A percentile compares a stretch with the other conserved stretches of the same genome.
Conservation (phyloP, 805 yeast species). For the Scheffersomyces spartinae region DNA sequence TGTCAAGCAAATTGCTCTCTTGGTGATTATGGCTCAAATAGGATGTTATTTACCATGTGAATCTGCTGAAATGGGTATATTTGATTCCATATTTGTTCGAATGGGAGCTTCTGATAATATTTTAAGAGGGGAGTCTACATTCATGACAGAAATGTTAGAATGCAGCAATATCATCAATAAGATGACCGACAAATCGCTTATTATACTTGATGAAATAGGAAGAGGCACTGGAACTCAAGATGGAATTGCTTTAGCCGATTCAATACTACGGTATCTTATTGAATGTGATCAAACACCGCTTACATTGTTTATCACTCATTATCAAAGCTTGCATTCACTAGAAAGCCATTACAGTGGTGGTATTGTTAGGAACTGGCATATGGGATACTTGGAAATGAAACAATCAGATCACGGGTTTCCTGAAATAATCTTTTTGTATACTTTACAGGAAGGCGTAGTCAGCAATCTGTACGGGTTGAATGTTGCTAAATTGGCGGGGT, state of each 20-base stretch:
- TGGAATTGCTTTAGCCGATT: slow-evolving; percentile 72
- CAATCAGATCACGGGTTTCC: slow-evolving; percentile 19
- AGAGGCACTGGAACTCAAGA: slow-evolving; percentile 74
- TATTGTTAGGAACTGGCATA: slow-evolving; percentile 49
- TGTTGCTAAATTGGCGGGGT: slow-evolving; percentile 67
- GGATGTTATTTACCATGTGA: slow-evolving; percentile 71
- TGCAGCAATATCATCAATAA: slow-evolving; percentile 43
- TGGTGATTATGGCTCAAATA: slow-evolving; percentile 62
- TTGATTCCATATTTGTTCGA: slow-evolving; percentile 69
- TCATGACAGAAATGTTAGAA: slow-evolving; percentile 66
- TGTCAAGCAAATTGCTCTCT: slow-evolving; percentile 62
- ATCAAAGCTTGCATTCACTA: slow-evolving; percentile 50
- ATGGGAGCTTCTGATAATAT: slow-evolving; percentile 83
- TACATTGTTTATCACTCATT: slow-evolving; percentile 77
- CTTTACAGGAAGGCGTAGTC: slow-evolving; percentile 24
- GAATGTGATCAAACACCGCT: slow-evolving; percentile 32
- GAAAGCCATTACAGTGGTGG: slow-evolving; percentile 23
- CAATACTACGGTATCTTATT: slow-evolving; percentile 53
- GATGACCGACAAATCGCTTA: slow-evolving; percentile 46
- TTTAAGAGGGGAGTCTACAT: slow-evolving; percentile 68
- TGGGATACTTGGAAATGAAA: slow-evolving; percentile 48
- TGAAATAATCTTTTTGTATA: slow-evolving; percentile 28
- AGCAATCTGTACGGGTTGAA: slow-evolving; percentile 72
- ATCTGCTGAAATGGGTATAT: slow-evolving; percentile 47
- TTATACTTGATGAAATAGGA: slow-evolving; percentile 67